Evolutionary conservation across 139 green algal species (phyloP), one percentile per base, ranked within the genome.

Genomic region (Deuterostichococcus epilithicus): DNA sequence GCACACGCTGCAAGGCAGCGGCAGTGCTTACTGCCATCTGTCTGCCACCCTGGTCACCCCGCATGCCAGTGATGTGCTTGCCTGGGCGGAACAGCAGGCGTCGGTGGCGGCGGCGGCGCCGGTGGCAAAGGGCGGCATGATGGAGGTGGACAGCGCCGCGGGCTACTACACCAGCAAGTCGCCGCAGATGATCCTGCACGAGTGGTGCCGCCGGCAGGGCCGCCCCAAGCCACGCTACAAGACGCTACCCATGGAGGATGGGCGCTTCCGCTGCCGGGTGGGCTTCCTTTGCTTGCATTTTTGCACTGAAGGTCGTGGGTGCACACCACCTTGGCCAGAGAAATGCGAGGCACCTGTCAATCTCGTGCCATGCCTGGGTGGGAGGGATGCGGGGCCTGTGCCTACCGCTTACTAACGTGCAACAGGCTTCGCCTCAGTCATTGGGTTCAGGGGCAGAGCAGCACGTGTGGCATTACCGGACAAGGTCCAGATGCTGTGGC

Each of bases 121-220:
- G 10, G 33, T 76, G 10, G 68, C 72, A 65, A n/a, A 23, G 37
- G 38, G 37, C 32, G 68, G 58, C 26, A 87, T 89, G n/a, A 92
- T 93, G 86, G 88, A 93, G 71, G 75, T 94, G 35, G 85, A 85
- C 73, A 92, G 84, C 74, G 75, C 72, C 32, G 88, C 76, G 1
- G 92, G 91, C 0, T 92, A 86, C 80, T 96, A 92, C 81, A 90
- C 88, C 25, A 42, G 79, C 68, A 95, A 95, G 86, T 88, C 76
- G 13, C 91, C 92, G 65, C 90, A 91, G 82, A 84, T 96, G 83
- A 85, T 94, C 52, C 82, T 97, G 42, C 81, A 88, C 37, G 92
- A 97, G 84, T 92, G 85, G 88, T 75, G 77, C 26, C 70, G 86
- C 71, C 78, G 75, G 42, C 73, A 93, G 77, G 94, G 94, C 81